phyloP scores from a whole-genome alignment of 2,329 filamentous ascomycete genomes.

The Exserohilum rostratum region DNA sequence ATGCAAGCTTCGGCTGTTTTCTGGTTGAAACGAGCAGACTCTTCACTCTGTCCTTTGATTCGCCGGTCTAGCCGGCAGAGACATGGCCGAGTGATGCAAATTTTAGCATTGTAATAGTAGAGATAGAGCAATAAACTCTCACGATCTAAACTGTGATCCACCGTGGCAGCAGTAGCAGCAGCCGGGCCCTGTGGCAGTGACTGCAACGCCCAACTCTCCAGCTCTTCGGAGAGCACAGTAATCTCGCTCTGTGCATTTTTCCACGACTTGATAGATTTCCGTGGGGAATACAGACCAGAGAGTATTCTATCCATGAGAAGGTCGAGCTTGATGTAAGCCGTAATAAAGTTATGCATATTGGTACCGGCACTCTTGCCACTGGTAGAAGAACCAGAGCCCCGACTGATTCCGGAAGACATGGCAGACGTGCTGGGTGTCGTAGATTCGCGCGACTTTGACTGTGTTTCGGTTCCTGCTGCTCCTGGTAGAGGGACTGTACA shows the following conservation, averaged over 20 bases:
- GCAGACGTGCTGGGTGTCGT: neutral
- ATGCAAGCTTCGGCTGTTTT: conserved; percentile 43
- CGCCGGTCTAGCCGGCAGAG: conserved; percentile 44
- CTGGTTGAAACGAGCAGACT: conserved; percentile 38
- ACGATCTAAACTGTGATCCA: conserved; percentile 7
- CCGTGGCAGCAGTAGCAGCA: neutral
- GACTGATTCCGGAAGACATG: neutral
- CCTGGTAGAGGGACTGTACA: conserved; percentile 32
- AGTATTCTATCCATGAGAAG: conserved; percentile 25
- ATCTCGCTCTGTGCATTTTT: conserved; percentile 34
- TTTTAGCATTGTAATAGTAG: conserved; percentile 42
- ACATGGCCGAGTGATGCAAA: conserved; percentile 48
- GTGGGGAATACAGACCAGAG: conserved; percentile 41
- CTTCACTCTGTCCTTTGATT: conserved; percentile 39
- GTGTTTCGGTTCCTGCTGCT: conserved; percentile 4
- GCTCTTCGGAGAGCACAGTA: conserved; percentile 27
- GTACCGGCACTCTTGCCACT: neutral
- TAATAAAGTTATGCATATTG: neutral
- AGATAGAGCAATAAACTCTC: conserved; percentile 29
- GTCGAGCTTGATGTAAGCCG: conserved; percentile 16
- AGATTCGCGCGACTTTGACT: conserved; percentile 6
- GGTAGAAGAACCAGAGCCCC: neutral
- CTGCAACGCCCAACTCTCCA: conserved; percentile 36
- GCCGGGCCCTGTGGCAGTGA: conserved; percentile 28
- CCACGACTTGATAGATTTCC: conserved; percentile 41